phyloP scores from a whole-genome alignment of 2,329 filamentous ascomycete species.

The Fusarium sp. region DNA sequence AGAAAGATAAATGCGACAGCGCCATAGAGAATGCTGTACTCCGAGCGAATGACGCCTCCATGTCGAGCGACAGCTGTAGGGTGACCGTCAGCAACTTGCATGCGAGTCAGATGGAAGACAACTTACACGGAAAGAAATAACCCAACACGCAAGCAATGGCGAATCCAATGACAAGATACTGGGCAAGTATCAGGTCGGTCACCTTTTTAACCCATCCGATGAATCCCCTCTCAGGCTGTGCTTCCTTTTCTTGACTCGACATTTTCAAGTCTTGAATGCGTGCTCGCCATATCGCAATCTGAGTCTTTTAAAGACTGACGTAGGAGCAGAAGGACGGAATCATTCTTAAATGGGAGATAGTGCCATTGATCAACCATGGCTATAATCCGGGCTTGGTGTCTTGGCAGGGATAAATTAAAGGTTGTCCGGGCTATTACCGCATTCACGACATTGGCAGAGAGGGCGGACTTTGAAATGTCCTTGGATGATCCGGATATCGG shows the following conservation, averaged over 20 bases:
- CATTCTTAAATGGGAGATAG: slow-evolving; percentile 22
- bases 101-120: not conserved
- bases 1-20: slow-evolving; percentile 78
- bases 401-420: slow-evolving; percentile 12
- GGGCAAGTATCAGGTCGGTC: slow-evolving; percentile 59
- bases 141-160: slow-evolving; percentile 63
- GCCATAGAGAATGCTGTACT: slow-evolving; percentile 74
- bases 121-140: slow-evolving; percentile 59
- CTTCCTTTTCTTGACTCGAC: slow-evolving; percentile 33
- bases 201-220: slow-evolving; percentile 36
- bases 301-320: not conserved
- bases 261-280: slow-evolving; percentile 19
- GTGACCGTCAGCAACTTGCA: slow-evolving; percentile 12
- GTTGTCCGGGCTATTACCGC: slow-evolving; percentile 43
- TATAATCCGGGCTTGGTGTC: slow-evolving; percentile 21
- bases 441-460: slow-evolving; percentile 20
- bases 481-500: slow-evolving; percentile 4
- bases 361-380: not conserved
- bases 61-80: slow-evolving; percentile 60
- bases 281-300: slow-evolving; percentile 7
- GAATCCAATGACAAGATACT: slow-evolving; percentile 75
- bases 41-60: slow-evolving; percentile 64
- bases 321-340: slow-evolving; percentile 5
- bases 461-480: slow-evolving; percentile 39
- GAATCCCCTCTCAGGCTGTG: slow-evolving; percentile 2